Base-by-base conservation (phyloP, 2,329 filamentous ascomycete genomes). In the Colletotrichum aenigma region DNA sequence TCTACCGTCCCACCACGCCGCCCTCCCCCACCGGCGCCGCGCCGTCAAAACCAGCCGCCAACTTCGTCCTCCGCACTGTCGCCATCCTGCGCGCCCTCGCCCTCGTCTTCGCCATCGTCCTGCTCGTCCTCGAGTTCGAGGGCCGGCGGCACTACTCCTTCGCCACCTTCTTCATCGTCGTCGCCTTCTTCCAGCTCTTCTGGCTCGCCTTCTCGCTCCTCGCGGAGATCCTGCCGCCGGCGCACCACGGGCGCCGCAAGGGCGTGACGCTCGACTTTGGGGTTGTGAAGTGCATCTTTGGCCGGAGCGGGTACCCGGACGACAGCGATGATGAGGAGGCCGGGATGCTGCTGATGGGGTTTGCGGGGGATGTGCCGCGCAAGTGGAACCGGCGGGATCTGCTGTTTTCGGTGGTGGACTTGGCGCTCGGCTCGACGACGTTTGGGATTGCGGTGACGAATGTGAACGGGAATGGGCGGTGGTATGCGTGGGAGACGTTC, bases 271-370 rank as follows among this genome's bases (percentile, higher is more conserved):
- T 76, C 13, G 74, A 76, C 30, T 10, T 76, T 10, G 74, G 74
- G 2, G 66, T 38, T 2, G 65, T 76, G 10, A 38, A 70, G 60
- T 76, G 70, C 55, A 70, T 76, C 52, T 76, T 74, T 15, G 24
- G 65, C 32, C 34, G 64, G n/a, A 32, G 38, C 36, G 12, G 48
- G 16, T 8, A 66, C 16, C 28, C 52, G 16, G 71, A 66, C 6
- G 60, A 32, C 4, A 52, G 43, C 12, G 30, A 32, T 16, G 65
- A 52, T 7, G 43, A 18, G 12, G 65, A 69, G 7, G 43, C 10
- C 6, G 38, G 13, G 21, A 43, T 66, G 12, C 2, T 70, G 58
- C 65, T 60, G 15, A 21, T 38, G 32, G 73, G 73, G 65, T 18
- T 43, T 16, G 52, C 56, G 7, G 30, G 26, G 2, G 61, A 58